Evolutionary conservation across 2,329 filamentous ascomycete species (phyloP).

Genomic region (Septoria petroselini): DNA sequence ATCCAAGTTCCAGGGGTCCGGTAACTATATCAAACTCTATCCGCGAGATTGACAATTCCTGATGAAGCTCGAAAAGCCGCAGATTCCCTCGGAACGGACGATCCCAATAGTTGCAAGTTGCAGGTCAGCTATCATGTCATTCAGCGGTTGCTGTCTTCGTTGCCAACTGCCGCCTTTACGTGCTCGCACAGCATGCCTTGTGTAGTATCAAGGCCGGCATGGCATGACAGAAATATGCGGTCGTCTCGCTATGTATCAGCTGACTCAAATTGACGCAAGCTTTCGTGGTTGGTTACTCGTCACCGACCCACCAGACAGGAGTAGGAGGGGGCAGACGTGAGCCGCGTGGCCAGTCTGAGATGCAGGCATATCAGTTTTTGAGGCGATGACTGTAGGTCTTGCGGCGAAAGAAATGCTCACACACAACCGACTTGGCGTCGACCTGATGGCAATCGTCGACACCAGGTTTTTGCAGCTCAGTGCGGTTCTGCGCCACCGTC

Average conservation of each 20-base stretch:
- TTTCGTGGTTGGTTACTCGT: conserved; percentile 1
- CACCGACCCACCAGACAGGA: background rate
- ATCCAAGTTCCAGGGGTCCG: background rate
- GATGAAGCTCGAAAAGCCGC: no score
- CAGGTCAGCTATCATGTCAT: background rate
- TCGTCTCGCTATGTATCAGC: background rate
- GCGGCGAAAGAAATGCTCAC: background rate
- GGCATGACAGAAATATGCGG: background rate
- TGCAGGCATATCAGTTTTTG: no score
- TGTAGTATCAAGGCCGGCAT: no score
- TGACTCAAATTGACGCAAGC: conserved; percentile 3
- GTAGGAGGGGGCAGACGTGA: background rate
- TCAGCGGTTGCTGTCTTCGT: background rate
- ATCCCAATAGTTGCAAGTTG: background rate
- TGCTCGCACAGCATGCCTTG: no score
- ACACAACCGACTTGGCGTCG: conserved; percentile 6
- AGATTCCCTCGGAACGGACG: no score
- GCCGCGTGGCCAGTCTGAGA: background rate
- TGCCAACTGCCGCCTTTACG: no score
- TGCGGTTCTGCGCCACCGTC: background rate
- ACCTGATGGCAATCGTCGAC: conserved; percentile 1
- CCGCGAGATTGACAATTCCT: no score
- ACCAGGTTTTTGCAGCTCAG: background rate
- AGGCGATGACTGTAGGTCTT: background rate
- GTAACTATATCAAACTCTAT: conserved; percentile 5